A percentile compares a stretch with the other conserved stretches of the same genome.
Conservation (phyloP, 371 early-diverging fungal species). For the Basidiobolus meristosporus region DNA sequence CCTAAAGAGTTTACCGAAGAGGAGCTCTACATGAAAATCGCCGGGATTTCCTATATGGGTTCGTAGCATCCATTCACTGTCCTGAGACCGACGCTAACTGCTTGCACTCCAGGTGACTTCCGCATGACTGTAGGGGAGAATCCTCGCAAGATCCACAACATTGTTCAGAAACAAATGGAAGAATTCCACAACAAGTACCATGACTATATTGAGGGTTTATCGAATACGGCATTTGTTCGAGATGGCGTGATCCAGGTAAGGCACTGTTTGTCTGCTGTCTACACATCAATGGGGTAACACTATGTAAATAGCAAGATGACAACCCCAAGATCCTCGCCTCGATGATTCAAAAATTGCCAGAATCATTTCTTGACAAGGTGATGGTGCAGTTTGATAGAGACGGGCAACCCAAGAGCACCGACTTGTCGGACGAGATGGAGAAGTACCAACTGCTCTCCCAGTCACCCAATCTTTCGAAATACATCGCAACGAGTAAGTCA, state of each 20-base stretch:
- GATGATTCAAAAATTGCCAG: constrained; percentile 47
- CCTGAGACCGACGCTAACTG: neutral
- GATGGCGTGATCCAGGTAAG: too few species aligned
- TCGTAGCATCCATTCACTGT: neutral
- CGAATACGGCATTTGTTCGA: neutral
- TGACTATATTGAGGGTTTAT: neutral
- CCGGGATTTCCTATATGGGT: constrained; percentile 62
- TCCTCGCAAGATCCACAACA: constrained; percentile 84
- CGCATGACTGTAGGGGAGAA: constrained; percentile 86
- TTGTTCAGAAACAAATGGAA: constrained; percentile 62
- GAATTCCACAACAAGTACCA: constrained; percentile 60
- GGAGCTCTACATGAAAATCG: constrained; percentile 70
- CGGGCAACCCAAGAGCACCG: too few species aligned
- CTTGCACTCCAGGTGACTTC: constrained; percentile 51
- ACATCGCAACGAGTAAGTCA: neutral
- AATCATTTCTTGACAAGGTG: too few species aligned
- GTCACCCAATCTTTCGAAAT: neutral
- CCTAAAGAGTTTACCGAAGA: constrained; percentile 64
- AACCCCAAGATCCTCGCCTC: constrained; percentile 28
- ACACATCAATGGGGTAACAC: too few species aligned
- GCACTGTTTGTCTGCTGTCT: too few species aligned
- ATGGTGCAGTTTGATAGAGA: too few species aligned
- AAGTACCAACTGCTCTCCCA: neutral
- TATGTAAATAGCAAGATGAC: constrained; percentile 32
- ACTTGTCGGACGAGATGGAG: too few species aligned